These are phyloP conservation scores for Pyrus bretschneideri DNA, from an alignment of 306 rosid genomes.

Conservation along the genomic window DNA sequence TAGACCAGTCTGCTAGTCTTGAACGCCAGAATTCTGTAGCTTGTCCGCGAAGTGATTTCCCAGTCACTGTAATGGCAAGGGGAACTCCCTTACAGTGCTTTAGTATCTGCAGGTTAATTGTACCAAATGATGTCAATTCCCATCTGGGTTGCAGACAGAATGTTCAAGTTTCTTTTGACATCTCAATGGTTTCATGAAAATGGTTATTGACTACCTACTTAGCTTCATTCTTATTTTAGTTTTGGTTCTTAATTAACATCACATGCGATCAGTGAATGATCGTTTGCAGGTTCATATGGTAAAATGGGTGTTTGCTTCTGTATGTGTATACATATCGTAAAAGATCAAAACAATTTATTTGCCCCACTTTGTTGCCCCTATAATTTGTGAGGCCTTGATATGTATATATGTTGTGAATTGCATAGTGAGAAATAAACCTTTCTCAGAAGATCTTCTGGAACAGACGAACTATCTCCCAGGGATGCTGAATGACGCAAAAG, in stretches of 20 bases:
- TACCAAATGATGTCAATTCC: neutral
- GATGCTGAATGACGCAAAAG: conserved; percentile 41
- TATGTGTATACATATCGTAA: neutral
- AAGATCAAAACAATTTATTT: neutral
- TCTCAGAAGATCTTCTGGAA: conserved; percentile 23
- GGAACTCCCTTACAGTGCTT: conserved; percentile 42
- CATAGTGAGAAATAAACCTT: neutral
- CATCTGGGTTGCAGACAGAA: neutral
- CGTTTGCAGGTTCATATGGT: neutral
- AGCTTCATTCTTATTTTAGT: neutral
- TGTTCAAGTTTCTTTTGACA: conserved; percentile 20
- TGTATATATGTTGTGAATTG: conserved; percentile 10
- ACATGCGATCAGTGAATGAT: neutral
- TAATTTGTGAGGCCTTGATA: neutral
- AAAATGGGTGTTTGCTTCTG: conserved; percentile 4
- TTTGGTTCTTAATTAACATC: neutral
- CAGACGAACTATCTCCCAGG: conserved; percentile 10
- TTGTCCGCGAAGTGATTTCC: conserved; percentile 31
- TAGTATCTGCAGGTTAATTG: conserved; percentile 40
- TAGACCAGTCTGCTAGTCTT: conserved; percentile 14
- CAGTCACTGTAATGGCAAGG: conserved; percentile 40
- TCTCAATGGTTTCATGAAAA: neutral
- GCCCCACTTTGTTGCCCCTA: neutral
- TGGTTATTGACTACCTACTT: neutral
- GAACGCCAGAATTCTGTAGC: conserved; percentile 18